phyloP scores from a whole-genome alignment of 2,329 filamentous ascomycete genomes.

The Colletotrichum siamense region DNA sequence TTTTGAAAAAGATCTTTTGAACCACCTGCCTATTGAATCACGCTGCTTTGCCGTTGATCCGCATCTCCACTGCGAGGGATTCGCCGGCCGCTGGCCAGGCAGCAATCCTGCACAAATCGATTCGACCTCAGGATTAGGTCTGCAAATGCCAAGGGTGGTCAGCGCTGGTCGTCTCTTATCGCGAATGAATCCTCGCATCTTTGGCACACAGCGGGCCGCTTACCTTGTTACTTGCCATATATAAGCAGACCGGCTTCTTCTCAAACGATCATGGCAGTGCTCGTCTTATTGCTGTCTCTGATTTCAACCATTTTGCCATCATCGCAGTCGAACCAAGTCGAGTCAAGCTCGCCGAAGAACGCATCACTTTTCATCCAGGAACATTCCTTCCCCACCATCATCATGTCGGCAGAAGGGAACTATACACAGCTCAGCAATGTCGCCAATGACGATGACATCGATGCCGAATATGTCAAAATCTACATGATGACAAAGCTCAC shows the following conservation, averaged over 20 bases:
- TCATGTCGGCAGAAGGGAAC: neutral
- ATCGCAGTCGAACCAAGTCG: rapidly evolving
- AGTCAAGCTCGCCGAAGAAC: neutral
- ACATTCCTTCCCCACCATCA: neutral
- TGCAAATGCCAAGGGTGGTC: neutral
- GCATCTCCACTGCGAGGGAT: neutral
- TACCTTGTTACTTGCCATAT: neutral
- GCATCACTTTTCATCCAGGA: rapidly evolving
- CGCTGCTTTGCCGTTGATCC: rapidly evolving
- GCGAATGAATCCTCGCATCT: neutral
- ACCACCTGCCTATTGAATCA: neutral
- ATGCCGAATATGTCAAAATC: neutral
- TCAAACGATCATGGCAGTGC: rapidly evolving
- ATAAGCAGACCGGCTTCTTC: neutral
- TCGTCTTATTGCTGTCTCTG: neutral
- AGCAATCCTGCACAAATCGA: rapidly evolving
- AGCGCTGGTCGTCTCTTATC: neutral
- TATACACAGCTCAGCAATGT: neutral
- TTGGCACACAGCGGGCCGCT: neutral
- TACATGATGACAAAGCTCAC: neutral
- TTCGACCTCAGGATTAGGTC: rapidly evolving
- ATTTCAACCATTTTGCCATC: rapidly evolving
- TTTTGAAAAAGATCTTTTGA: neutral
- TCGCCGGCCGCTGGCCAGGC: neutral
- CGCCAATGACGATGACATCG: neutral